Conservation (phyloP, 441 rosid genomes). For the Pelargonium myrrhifolium region DNA sequence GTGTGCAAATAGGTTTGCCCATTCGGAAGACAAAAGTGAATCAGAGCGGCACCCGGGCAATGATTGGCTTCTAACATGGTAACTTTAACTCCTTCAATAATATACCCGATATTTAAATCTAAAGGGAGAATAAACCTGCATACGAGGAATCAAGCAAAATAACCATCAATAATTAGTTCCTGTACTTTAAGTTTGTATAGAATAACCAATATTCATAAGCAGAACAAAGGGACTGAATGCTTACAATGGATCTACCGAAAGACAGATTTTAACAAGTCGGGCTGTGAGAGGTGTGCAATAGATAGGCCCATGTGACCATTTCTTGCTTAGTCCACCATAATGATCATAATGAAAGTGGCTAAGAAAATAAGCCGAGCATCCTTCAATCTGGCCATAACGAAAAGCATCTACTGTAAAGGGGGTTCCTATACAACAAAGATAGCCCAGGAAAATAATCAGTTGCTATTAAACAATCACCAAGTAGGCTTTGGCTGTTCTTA, state of each 20-base stretch:
- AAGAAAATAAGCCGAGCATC: conserved; percentile 68
- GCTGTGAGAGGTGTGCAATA: conserved; percentile 63
- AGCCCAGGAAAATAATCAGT: background rate
- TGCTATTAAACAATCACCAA: background rate
- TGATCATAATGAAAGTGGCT: conserved; percentile 76
- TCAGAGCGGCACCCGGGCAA: conserved; percentile 74
- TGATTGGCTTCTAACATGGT: conserved; percentile 75
- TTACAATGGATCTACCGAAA: conserved; percentile 52
- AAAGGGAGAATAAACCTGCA: conserved; percentile 48
- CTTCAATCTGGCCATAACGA: conserved; percentile 56
- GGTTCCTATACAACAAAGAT: conserved; percentile 40
- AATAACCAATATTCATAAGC: background rate
- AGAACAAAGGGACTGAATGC: conserved; percentile 13
- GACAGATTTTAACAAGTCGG: conserved; percentile 53
- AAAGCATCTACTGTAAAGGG: conserved; percentile 72
- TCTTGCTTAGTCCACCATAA: conserved; percentile 61
- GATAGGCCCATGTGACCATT: conserved; percentile 70
- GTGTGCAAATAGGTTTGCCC: conserved; percentile 66
- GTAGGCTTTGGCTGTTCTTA: background rate
- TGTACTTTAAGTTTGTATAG: background rate
- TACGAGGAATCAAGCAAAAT: conserved; percentile 1
- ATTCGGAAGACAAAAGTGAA: conserved; percentile 48
- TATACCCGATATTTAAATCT: conserved; percentile 45
- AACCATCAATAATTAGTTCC: background rate
- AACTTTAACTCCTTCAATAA: conserved; percentile 46